phyloP scores from a whole-genome alignment of 768 basidiomycete genomes.

The Scleroderma citrinum region DNA sequence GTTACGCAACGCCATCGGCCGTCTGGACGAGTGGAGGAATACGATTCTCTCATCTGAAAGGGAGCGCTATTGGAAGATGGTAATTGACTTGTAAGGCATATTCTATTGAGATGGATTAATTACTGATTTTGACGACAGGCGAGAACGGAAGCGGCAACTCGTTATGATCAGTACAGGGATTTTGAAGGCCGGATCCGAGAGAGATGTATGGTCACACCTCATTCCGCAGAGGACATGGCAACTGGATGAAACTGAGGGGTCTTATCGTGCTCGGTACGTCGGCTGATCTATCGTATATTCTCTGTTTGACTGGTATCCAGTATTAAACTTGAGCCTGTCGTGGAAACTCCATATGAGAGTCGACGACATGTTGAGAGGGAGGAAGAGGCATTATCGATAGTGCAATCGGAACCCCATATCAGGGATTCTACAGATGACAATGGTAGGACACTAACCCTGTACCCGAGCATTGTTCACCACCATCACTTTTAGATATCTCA shows the following conservation, averaged over 20 bases:
- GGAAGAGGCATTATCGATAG: too few species aligned
- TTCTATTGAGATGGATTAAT: not conserved
- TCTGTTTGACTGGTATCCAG: not conserved
- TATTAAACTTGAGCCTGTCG: too few species aligned
- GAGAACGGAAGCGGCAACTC: slow-evolving; percentile 71
- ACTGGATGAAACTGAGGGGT: slow-evolving; percentile 90
- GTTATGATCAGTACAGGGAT: slow-evolving; percentile 56
- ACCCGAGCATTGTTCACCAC: not conserved
- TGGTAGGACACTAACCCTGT: too few species aligned
- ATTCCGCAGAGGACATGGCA: slow-evolving; percentile 55
- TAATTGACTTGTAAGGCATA: slow-evolving; percentile 60
- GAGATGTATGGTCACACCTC: slow-evolving; percentile 74
- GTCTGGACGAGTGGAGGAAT: slow-evolving; percentile 70
- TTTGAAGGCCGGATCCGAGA: slow-evolving; percentile 59
- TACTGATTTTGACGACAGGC: slow-evolving; percentile 37
- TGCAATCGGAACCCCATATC: too few species aligned
- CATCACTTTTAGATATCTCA: slow-evolving; percentile 33
- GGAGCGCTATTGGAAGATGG: slow-evolving; percentile 64
- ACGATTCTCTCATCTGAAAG: slow-evolving; percentile 62
- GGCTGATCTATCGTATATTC: slow-evolving; percentile 18
- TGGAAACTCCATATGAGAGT: too few species aligned
- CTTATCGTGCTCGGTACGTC: slow-evolving; percentile 71
- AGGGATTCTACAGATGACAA: too few species aligned
- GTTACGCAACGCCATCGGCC: slow-evolving; percentile 53
- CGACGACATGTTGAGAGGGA: not conserved